Conservation (phyloP, 345 rosid species). For the Gossypium mustelinum region DNA sequence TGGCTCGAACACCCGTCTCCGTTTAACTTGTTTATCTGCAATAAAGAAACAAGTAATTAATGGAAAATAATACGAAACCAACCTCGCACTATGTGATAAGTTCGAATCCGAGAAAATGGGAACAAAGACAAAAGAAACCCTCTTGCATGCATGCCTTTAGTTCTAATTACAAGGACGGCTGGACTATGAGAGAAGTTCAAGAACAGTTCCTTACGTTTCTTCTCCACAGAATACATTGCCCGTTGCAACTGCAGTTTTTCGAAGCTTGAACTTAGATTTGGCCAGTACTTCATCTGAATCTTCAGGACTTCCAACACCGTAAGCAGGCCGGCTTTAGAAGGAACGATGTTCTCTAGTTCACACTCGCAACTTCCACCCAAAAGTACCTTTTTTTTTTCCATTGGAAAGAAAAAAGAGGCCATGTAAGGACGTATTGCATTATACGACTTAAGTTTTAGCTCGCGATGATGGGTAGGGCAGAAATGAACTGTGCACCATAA, state of each 20-base stretch:
- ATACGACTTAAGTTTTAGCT: background rate
- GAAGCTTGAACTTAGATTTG: constrained; percentile 37
- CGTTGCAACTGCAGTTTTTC: constrained; percentile 53
- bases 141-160: background rate
- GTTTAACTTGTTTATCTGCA: constrained; percentile 53
- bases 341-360: constrained; percentile 36
- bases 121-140: background rate
- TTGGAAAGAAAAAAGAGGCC: background rate
- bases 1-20: constrained; percentile 34
- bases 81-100: background rate
- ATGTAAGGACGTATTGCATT: constrained; percentile 16
- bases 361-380: constrained; percentile 58
- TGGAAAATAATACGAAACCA: background rate
- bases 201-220: constrained; percentile 54
- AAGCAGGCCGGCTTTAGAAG: constrained; percentile 64
- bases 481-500: no score
- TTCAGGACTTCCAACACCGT: constrained; percentile 77
- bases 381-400: constrained; percentile 43
- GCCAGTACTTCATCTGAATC: constrained; percentile 83
- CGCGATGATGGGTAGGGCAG: background rate
- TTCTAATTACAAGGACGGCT: background rate
- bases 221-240: constrained; percentile 33
- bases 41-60: background rate
- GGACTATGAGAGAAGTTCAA: background rate
- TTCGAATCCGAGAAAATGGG: background rate